These are phyloP conservation scores for Phytophthora hybrid DNA, from an alignment of 352 stramenopile species.

Conservation along the genomic window DNA sequence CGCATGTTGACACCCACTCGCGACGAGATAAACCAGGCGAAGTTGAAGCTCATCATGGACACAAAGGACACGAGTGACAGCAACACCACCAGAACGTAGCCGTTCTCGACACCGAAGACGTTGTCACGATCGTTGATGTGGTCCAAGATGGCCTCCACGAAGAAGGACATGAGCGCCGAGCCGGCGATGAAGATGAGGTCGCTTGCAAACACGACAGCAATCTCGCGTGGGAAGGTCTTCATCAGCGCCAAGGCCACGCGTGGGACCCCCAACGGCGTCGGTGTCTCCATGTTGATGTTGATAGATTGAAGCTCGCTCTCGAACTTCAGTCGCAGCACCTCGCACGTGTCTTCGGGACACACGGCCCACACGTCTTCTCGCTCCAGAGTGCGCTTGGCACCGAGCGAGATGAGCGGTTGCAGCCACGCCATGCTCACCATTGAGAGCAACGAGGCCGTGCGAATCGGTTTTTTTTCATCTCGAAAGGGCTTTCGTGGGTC, in stretches of 20 bases:
- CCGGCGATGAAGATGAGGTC: conserved; percentile 36
- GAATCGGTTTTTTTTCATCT: conserved; percentile 37
- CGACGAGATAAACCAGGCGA: conserved; percentile 53
- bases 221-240: conserved; percentile 28
- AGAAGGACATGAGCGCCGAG: conserved; percentile 26
- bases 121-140: conserved; percentile 38
- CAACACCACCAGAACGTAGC: conserved; percentile 35
- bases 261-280: conserved; percentile 20
- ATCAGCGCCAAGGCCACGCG: conserved; percentile 30
- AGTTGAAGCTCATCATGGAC: conserved; percentile 50
- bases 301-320: conserved; percentile 27
- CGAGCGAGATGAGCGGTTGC: conserved; percentile 49
- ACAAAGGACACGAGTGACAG: conserved; percentile 42
- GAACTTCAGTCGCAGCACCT: conserved; percentile 26
- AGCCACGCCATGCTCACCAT: conserved; percentile 42
- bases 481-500: conserved; percentile 21
- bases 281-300: neutral
- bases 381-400: conserved; percentile 37
- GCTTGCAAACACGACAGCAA: conserved; percentile 28
- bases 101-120: conserved; percentile 27
- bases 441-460: conserved; percentile 36
- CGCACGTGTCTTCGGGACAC: conserved; percentile 34
- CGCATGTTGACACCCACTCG: conserved; percentile 58
- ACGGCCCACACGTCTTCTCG: conserved; percentile 43
- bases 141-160: conserved; percentile 35